phyloP scores from a whole-genome alignment of 805 yeast species.

The Saitoella complicata region DNA sequence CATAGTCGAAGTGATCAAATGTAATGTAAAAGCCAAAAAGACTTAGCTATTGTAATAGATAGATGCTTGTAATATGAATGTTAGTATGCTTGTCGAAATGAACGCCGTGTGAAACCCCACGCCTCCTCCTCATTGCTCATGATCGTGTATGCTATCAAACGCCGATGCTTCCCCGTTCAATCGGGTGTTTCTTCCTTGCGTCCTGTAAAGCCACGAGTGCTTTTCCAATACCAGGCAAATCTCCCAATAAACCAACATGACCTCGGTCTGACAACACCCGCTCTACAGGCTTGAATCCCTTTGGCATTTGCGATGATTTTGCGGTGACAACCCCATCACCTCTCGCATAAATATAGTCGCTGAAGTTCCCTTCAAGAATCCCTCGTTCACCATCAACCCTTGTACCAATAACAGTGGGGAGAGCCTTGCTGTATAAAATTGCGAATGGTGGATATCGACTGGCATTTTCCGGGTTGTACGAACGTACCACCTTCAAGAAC shows the following conservation, averaged over 20 bases:
- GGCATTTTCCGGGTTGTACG: conserved; percentile 27
- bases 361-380: conserved; percentile 54
- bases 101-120: too few species aligned
- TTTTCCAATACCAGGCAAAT: conserved; percentile 50
- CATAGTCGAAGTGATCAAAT: too few species aligned
- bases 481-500: conserved; percentile 40
- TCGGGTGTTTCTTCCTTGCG: conserved; percentile 13
- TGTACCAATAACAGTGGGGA: conserved; percentile 76
- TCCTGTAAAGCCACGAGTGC: conserved; percentile 50
- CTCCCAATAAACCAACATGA: conserved; percentile 68
- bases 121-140: too few species aligned
- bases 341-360: conserved; percentile 65
- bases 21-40: too few species aligned
- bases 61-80: too few species aligned
- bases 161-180: too few species aligned
- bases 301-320: conserved; percentile 67
- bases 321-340: conserved; percentile 91
- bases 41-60: too few species aligned
- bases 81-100: too few species aligned
- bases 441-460: conserved; percentile 63
- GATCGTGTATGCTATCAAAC: too few species aligned
- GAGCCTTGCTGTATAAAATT: conserved; percentile 59
- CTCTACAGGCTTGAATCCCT: conserved; percentile 57
- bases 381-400: conserved; percentile 46
- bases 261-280: conserved; percentile 50